A percentile compares a stretch with the other conserved stretches of the same genome.
phyloP scores from a whole-genome alignment of 2,329 filamentous ascomycete species.

The Cladorrhinum sp. region DNA sequence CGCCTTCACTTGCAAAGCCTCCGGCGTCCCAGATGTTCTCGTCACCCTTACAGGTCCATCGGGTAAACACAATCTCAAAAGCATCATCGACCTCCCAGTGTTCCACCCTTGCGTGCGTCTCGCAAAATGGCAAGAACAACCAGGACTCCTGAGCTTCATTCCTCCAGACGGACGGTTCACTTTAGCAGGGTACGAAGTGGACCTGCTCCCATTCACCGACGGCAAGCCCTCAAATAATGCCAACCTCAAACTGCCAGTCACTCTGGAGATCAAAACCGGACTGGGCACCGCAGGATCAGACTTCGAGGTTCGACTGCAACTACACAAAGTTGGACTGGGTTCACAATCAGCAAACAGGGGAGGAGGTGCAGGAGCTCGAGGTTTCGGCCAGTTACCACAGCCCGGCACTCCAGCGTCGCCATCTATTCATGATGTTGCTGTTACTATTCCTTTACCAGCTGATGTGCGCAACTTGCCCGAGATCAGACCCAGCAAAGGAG shows the following conservation, averaged over 20 bases:
- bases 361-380: conserved; percentile 14
- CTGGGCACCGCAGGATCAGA: conserved; percentile 74
- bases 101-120: conserved; percentile 95
- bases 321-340: conserved; percentile 61
- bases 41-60: conserved; percentile 77
- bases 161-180: conserved; percentile 94
- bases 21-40: conserved; percentile 86
- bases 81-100: conserved; percentile 80
- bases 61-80: conserved; percentile 71
- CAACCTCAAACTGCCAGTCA: conserved; percentile 76
- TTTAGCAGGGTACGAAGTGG: conserved; percentile 89
- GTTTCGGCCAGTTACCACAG: conserved; percentile 46
- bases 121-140: conserved; percentile 82
- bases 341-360: conserved; percentile 29
- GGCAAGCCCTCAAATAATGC: conserved; percentile 55
- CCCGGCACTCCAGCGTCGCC: conserved; percentile 57
- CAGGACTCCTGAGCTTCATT: conserved; percentile 91
- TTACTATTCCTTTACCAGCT: conserved; percentile 75
- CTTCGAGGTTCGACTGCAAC: conserved; percentile 79
- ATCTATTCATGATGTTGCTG: conserved; percentile 69
- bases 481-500: conserved; percentile 74
- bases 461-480: conserved; percentile 81
- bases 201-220: conserved; percentile 72
- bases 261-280: conserved; percentile 75
- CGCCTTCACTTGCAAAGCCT: conserved; percentile 92